Evolutionary conservation across 2,329 filamentous ascomycete genomes (phyloP), one percentile per base, ranked within the genome.

Genomic region (Zalaria sp.): DNA sequence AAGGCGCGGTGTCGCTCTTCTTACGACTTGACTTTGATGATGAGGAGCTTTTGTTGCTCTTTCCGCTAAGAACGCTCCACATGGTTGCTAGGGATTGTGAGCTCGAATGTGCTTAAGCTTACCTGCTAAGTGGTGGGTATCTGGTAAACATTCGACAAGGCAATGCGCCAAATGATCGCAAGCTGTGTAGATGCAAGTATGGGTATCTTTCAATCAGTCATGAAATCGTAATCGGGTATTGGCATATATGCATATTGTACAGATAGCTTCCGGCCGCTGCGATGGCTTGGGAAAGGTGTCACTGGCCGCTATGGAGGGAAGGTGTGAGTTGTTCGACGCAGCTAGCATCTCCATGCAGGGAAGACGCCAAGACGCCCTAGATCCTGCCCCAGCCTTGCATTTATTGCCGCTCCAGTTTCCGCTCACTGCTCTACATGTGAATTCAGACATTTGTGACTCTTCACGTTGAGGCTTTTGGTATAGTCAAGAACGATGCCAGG

Each of bases 31-130:
- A 47, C 5, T 42, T 44, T 27, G 45, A 47, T 6, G 34, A 9
- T 27, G 55, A 52, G 39, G 59, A 56, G 47, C 50, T 49, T 46
- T 60, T 57, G 49, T 51, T 55, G 53, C 54, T 57, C 47, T 58
- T 61, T 36, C 46, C 43, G 31, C 46, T 40, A 5, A 43, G 38
- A 25, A 44, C 41, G 27, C 43, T 39, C 39, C 45, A 46, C 46
- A 48, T 48, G 36, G 34, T 39, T 40, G 44, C 9, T 9, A 25
- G 25, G 2, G n/a, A 38, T 18, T 18, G 18, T 18, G 18, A 11
- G 36, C 7, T 38, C 26, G n/a, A 9, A 18, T 5, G 29, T 34
- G 32, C 11, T 41, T 35, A 32, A n/a, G n/a, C 7, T 32, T 32
- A 32, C n/a, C 7, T n/a, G 7, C 7, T 32, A 7, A n/a, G n/a